These are phyloP conservation scores for Euphorbia pulcherrima DNA, from an alignment of 345 rosid species.

Conservation along the genomic window DNA sequence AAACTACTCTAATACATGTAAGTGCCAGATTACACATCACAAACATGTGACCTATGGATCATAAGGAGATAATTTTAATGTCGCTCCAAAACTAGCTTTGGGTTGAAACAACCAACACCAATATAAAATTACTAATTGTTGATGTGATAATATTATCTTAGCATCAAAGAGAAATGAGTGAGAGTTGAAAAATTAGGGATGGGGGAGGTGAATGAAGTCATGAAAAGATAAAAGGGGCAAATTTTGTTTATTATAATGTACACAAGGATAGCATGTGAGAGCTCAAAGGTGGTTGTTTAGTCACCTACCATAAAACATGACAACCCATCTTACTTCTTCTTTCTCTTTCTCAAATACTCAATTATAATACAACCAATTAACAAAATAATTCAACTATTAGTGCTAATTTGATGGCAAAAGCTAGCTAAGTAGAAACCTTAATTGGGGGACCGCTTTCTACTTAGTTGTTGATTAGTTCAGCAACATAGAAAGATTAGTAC, in stretches of 20 bases:
- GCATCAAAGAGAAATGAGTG: constrained; percentile 43
- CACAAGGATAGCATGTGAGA: constrained; percentile 47
- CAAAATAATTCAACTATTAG: not conserved
- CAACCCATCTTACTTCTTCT: constrained; percentile 41
- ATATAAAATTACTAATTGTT: not conserved
- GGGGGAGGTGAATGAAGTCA: constrained; percentile 30
- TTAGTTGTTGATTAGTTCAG: constrained; percentile 16
- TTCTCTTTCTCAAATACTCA: not conserved
- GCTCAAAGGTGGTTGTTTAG: constrained; percentile 48
- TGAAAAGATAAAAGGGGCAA: constrained; percentile 19
- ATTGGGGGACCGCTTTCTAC: constrained; percentile 18
- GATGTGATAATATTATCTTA: constrained; percentile 29
- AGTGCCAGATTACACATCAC: too few relatives aligned
- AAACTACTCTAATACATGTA: too few relatives aligned
- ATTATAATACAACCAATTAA: not conserved
- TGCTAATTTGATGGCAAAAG: constrained; percentile 12
- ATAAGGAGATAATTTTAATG: too few relatives aligned
- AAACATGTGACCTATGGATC: too few relatives aligned
- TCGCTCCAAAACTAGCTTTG: too few relatives aligned
- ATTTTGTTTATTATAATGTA: constrained; percentile 11
- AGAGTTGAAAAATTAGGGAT: constrained; percentile 28
- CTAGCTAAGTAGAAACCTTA: not conserved
- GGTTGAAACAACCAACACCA: not conserved
- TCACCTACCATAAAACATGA: constrained; percentile 52
- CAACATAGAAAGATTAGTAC: constrained; percentile 7